phyloP scores from a whole-genome alignment of 176 grass and related monocot species.

The Triticum turgidum region DNA sequence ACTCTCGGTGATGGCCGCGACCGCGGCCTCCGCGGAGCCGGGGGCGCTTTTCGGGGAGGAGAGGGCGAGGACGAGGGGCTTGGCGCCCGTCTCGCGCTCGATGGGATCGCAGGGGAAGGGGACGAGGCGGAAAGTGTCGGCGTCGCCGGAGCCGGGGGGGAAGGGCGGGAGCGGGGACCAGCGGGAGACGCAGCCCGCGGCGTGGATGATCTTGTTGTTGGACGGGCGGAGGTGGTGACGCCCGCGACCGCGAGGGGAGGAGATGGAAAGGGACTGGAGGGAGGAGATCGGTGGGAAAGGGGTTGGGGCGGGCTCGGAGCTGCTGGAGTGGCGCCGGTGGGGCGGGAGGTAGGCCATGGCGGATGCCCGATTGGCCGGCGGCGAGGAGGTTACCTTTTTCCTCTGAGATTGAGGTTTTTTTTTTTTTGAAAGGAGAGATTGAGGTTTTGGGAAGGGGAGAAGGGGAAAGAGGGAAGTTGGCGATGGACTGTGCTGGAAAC shows the following conservation, averaged over 20 bases:
- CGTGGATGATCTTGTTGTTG: constrained; percentile 36
- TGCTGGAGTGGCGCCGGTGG: constrained; percentile 34
- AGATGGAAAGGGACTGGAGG: constrained; percentile 22
- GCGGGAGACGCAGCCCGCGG: constrained; percentile 36
- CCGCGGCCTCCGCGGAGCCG: background rate
- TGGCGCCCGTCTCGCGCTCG: constrained; percentile 40
- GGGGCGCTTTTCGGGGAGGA: background rate
- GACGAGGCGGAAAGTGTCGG: constrained; percentile 2
- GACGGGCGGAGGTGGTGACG: background rate
- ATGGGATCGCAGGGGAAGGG: constrained; percentile 34
- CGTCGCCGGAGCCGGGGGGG: background rate
- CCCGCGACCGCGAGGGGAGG: constrained; percentile 23
- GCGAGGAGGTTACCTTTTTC: background rate
- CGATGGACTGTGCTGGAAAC: background rate
- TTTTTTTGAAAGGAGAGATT: too few relatives aligned
- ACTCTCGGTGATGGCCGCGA: constrained; percentile 4
- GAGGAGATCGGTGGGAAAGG: constrained; percentile 26
- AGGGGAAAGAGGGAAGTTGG: background rate
- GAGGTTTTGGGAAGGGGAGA: background rate
- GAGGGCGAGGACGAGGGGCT: constrained; percentile 32
- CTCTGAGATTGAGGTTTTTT: background rate
- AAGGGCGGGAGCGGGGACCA: constrained; percentile 30
- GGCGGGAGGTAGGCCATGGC: constrained; percentile 47
- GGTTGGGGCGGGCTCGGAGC: background rate
- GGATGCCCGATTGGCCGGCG: background rate